Evolutionary conservation across 441 rosid species (phyloP).

Genomic region (Isatis lusitanica): DNA sequence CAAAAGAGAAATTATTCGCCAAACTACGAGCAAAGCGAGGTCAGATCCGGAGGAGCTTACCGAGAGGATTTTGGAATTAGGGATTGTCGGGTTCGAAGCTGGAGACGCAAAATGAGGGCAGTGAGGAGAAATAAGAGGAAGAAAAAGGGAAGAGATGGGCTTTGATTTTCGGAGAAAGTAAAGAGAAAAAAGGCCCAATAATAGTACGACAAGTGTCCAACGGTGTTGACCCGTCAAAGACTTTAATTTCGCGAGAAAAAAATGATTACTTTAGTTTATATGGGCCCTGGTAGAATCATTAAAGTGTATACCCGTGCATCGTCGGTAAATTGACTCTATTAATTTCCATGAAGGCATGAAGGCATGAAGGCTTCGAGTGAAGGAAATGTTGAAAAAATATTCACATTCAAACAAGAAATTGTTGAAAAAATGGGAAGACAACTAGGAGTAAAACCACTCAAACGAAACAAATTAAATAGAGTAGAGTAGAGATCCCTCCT

Average conservation of each 20-base stretch:
- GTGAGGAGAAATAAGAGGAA: slow-evolving; percentile 16
- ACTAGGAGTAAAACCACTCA: too few species aligned
- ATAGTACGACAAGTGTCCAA: slow-evolving; percentile 1
- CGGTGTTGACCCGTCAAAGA: slow-evolving; percentile 28
- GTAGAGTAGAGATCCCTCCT: too few species aligned
- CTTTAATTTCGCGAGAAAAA: neutral
- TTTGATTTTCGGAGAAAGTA: slow-evolving; percentile 22
- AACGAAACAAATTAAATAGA: neutral
- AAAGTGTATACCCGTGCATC: neutral
- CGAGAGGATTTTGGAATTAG: slow-evolving; percentile 23
- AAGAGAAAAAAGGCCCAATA: slow-evolving; percentile 13
- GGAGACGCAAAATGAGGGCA: neutral
- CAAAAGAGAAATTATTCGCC: neutral
- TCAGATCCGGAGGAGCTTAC: slow-evolving; percentile 28
- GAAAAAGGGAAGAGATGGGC: slow-evolving; percentile 5
- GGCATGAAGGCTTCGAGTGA: too few species aligned
- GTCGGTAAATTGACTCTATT: slow-evolving; percentile 2
- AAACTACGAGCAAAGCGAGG: neutral
- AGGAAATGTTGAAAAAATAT: too few species aligned
- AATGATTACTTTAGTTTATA: neutral
- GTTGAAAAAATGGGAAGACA: too few species aligned
- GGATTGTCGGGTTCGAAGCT: slow-evolving; percentile 18
- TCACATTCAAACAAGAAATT: too few species aligned
- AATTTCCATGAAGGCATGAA: too few species aligned
- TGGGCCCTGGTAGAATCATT: neutral